These are phyloP conservation scores for Pestalotiopsis sp. DNA, from an alignment of 2,329 filamentous ascomycete species.

Conservation along the genomic window DNA sequence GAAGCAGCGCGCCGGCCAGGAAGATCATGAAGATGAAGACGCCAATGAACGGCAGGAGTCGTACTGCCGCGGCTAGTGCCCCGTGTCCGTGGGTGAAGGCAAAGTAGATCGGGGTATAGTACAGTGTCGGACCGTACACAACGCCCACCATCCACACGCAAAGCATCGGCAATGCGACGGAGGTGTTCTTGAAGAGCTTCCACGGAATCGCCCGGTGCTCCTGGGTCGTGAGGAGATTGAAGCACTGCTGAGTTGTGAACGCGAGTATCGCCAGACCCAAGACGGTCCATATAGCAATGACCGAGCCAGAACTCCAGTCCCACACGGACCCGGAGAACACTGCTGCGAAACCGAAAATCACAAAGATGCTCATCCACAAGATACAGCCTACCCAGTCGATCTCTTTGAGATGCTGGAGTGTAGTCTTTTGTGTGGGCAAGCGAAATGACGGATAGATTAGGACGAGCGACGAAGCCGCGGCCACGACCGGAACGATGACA, in stretches of 20 bases:
- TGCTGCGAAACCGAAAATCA: slow-evolving; percentile 47
- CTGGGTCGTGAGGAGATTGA: slow-evolving; percentile 44
- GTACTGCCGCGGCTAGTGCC: slow-evolving; percentile 41
- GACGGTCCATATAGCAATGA: slow-evolving; percentile 50
- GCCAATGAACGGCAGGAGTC: slow-evolving; percentile 38
- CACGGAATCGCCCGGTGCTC: slow-evolving; percentile 47
- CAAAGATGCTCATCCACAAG: slow-evolving; percentile 33
- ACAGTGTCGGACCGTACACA: slow-evolving; percentile 43
- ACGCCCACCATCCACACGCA: slow-evolving; percentile 37
- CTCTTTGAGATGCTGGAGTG: slow-evolving; percentile 21
- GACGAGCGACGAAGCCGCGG: slow-evolving; percentile 35
- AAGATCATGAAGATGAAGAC: slow-evolving; percentile 62
- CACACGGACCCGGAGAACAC: slow-evolving; percentile 53
- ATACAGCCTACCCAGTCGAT: slow-evolving; percentile 34
- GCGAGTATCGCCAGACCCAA: slow-evolving; percentile 44
- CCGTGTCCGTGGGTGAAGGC: slow-evolving; percentile 49
- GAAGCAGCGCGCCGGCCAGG: slow-evolving; percentile 49
- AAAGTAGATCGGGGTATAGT: slow-evolving; percentile 59
- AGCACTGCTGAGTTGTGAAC: slow-evolving; percentile 50
- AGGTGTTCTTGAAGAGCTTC: slow-evolving; percentile 40
- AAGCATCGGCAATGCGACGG: slow-evolving; percentile 45
- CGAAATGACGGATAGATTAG: slow-evolving; percentile 43
- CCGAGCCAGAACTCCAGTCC: slow-evolving; percentile 45
- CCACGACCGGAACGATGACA: slow-evolving; percentile 19
- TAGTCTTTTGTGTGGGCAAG: slow-evolving; percentile 21